Evolutionary conservation across 495 filamentous ascomycete genomes (phyloP), one percentile per base, ranked within the genome.

Genomic region (Tetracladium marchalianum): DNA sequence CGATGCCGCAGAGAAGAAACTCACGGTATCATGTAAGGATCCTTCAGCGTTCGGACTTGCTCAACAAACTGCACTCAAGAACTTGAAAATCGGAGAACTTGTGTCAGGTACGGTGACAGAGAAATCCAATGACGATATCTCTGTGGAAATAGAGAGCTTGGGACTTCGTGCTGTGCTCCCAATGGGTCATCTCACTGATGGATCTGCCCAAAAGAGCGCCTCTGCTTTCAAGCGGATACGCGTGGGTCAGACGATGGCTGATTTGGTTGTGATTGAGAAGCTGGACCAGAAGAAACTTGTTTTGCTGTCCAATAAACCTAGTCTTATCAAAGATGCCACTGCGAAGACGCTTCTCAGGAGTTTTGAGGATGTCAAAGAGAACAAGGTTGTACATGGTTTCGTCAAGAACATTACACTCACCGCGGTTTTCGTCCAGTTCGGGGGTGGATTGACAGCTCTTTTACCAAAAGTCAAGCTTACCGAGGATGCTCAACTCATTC

Each of bases 21-120:
- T 98, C 55, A 79, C 81, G 36, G 85, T 98, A 36, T 94, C 90
- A 32, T 97, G 93, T 76, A 95, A 90, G 67, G 87, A 94, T 51
- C 84, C 86, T 2, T 77, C 77, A 12, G 72, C 74, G 0, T 89
- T 88, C 55, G 82, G 81, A 12, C 69, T 82, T 10, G 77, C 80
- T 34, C 86, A 90, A 55, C 80, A 86, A 56, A 71, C 75, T 39
- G 81, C 84, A 12, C 78, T 94, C 46, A 75, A 83, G 44, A 75
- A 77, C 31, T 67, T 95, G 12, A 71, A 78, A 22, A 65, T 79
- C 37, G 89, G 90, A 31, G 65, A 82, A 43, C 52, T 87, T 41
- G 82, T 94, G 11, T 72, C 75, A 40, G 92, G 82, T 37, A 84
- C 73, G 34, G 84, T 96, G 13, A 82, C 82, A 22, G 87, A 93